Conservation (phyloP, 1,284 basidiomycete species). For the Irpex sp. region DNA sequence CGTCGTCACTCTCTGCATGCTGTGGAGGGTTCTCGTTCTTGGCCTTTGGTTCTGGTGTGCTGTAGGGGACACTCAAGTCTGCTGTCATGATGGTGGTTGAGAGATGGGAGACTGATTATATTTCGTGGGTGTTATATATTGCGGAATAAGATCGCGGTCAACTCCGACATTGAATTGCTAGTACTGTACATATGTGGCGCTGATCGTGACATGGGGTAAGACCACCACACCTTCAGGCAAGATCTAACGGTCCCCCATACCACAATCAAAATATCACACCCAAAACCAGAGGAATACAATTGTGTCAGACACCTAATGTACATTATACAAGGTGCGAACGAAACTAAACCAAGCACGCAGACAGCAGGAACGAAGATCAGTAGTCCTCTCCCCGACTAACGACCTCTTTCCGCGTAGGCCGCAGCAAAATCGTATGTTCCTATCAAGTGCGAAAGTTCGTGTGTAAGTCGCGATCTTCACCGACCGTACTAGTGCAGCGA, state of each 20-base stretch:
- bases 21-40: conserved; percentile 12
- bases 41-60: conserved; percentile 10
- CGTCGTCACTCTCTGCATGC: conserved; percentile 18
- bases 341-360: neutral
- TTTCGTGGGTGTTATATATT: too few species aligned
- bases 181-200: too few species aligned
- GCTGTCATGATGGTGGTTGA: conserved; percentile 3
- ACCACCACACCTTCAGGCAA: too few species aligned
- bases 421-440: conserved; percentile 90
- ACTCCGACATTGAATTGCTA: too few species aligned
- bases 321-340: neutral
- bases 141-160: too few species aligned
- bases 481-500: neutral
- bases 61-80: conserved; percentile 2
- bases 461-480: too few species aligned
- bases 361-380: conserved; percentile 13
- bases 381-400: conserved; percentile 95
- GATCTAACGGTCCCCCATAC: too few species aligned
- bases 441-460: conserved; percentile 21
- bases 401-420: conserved; percentile 87
- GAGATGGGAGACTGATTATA: neutral
- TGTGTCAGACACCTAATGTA: too few species aligned
- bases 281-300: too few species aligned
- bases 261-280: too few species aligned
- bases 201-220: too few species aligned